phyloP scores from a whole-genome alignment of 371 early-diverging fungal species.

The Lichtheimia ornata region DNA sequence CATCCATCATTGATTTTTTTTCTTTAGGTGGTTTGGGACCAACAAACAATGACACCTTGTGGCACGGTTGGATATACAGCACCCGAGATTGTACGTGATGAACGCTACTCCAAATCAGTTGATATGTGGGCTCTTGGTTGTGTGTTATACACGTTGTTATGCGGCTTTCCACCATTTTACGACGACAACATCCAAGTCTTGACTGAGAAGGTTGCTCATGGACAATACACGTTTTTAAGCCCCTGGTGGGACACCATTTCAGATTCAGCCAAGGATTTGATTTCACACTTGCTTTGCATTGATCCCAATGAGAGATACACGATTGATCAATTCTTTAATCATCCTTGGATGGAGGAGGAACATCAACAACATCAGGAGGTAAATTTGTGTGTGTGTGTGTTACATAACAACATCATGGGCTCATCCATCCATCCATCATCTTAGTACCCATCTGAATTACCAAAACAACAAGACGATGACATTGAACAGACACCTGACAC shows the following conservation, averaged over 20 bases:
- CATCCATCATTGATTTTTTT: no score
- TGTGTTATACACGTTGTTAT: slow-evolving; percentile 86
- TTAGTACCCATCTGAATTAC: not conserved
- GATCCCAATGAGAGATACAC: slow-evolving; percentile 57
- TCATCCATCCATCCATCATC: not conserved
- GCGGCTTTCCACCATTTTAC: slow-evolving; percentile 92
- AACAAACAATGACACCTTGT: slow-evolving; percentile 88
- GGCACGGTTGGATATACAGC: slow-evolving; percentile 94
- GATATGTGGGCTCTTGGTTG: slow-evolving; percentile 96
- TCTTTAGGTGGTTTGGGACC: slow-evolving; percentile 14
- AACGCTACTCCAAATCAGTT: slow-evolving; percentile 81
- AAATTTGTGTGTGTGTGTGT: no score
- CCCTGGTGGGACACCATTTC: slow-evolving; percentile 82
- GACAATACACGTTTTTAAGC: slow-evolving; percentile 66
- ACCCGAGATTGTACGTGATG: slow-evolving; percentile 87
- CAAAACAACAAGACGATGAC: slow-evolving; percentile 5
- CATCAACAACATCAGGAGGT: no score
- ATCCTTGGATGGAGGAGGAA: slow-evolving; percentile 73
- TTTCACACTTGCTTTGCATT: slow-evolving; percentile 61
- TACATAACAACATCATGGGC: not conserved
- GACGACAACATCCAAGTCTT: slow-evolving; percentile 58
- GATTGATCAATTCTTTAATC: slow-evolving; percentile 69
- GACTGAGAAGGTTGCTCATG: slow-evolving; percentile 66
- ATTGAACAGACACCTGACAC: slow-evolving; percentile 11
- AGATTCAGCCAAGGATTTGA: slow-evolving; percentile 73